Conservation (phyloP, 768 basidiomycete species). For the Hypholoma sublateritium region DNA sequence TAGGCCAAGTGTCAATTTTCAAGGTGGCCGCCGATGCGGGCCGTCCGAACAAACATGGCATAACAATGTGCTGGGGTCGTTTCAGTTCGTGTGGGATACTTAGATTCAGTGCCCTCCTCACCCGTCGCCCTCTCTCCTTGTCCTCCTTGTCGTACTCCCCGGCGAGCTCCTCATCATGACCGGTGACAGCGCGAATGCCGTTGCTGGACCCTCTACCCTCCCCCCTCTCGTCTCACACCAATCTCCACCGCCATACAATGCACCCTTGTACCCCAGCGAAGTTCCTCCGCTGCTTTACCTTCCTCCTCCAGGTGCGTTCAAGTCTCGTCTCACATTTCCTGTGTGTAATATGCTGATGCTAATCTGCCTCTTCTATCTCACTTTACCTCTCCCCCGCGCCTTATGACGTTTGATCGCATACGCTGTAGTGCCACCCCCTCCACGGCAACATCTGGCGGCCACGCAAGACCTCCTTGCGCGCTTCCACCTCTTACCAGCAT, state of each 20-base stretch:
- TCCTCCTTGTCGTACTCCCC: conserved; percentile 21
- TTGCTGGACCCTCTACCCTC: conserved; percentile 60
- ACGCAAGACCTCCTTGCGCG: conserved; percentile 79
- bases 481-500: conserved; percentile 70
- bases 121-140: neutral
- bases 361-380: neutral
- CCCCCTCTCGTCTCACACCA: conserved; percentile 26
- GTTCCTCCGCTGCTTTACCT: conserved; percentile 35
- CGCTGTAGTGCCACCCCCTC: conserved; percentile 33
- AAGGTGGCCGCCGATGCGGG: neutral
- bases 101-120: conserved; percentile 1
- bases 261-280: conserved; percentile 23
- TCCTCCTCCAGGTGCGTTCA: conserved; percentile 39
- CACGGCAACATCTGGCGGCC: conserved; percentile 57
- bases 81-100: conserved; percentile 14
- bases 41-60: conserved; percentile 8
- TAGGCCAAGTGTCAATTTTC: neutral
- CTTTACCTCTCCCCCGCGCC: neutral
- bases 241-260: conserved; percentile 26
- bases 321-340: neutral
- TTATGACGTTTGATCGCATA: conserved; percentile 1
- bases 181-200: conserved; percentile 48
- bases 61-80: conserved; percentile 14
- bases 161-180: conserved; percentile 32
- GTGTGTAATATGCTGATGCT: neutral